phyloP scores from a whole-genome alignment of 176 grass and related monocot species.

The Avena sativa region DNA sequence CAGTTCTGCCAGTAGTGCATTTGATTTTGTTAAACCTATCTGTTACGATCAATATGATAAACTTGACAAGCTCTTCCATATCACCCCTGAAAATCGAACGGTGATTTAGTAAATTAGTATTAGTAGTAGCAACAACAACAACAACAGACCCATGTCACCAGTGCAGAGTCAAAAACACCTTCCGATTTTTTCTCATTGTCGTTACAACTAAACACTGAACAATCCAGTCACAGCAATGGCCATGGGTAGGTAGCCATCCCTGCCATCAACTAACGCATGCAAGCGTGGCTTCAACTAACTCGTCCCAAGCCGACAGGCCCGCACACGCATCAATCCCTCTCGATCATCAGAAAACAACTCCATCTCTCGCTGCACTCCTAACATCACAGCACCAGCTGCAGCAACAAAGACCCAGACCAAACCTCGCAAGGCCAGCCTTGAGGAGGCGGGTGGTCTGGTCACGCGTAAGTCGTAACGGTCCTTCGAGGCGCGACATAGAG shows the following conservation, averaged over 20 bases:
- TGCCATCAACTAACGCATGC: not conserved
- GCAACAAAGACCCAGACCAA: not conserved
- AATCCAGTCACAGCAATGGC: not conserved
- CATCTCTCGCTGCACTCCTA: not conserved
- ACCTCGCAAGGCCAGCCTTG: slow-evolving; percentile 23
- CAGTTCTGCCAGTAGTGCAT: not conserved
- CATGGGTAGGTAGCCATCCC: not conserved
- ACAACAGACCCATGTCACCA: not conserved
- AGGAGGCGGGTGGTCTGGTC: slow-evolving; percentile 19
- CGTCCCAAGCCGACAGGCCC: not conserved
- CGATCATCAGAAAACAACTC: not conserved
- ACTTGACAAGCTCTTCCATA: not conserved
- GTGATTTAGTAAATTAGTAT: not conserved
- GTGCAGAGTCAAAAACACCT: not conserved
- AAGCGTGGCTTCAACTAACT: not conserved
- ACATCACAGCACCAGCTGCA: slow-evolving; percentile 7
- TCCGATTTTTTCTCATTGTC: not conserved
- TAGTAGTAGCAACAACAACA: not conserved
- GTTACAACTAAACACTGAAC: not conserved
- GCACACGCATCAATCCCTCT: not conserved
- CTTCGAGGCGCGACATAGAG: slow-evolving; percentile 8
- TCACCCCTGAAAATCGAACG: not conserved
- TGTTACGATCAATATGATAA: not conserved
- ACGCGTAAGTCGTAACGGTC: not conserved
- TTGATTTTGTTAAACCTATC: not conserved